A percentile compares a stretch with the other conserved stretches of the same genome.
phyloP scores from a whole-genome alignment of 768 basidiomycete genomes.

The Suillus luteus region DNA sequence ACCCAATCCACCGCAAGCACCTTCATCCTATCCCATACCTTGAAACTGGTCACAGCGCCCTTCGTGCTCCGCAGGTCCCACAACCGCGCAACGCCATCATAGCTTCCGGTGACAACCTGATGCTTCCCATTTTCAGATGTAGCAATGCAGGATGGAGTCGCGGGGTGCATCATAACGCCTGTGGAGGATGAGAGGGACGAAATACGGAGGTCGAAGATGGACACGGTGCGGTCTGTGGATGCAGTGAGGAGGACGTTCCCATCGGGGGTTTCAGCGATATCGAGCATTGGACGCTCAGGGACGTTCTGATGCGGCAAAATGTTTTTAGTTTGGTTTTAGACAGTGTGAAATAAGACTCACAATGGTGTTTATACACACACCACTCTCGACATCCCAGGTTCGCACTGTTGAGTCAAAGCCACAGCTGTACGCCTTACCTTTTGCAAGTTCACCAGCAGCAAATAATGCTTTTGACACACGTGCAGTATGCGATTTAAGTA shows the following conservation, averaged over 20 bases:
- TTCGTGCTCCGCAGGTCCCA: conserved; percentile 80
- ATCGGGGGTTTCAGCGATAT: conserved; percentile 51
- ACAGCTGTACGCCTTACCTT: conserved; percentile 63
- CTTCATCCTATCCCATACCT: conserved; percentile 61
- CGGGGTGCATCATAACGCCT: conserved; percentile 56
- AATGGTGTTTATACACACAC: conserved; percentile 68
- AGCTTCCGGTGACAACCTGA: conserved; percentile 71
- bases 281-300: conserved; percentile 75
- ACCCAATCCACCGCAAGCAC: conserved; percentile 63
- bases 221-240: conserved; percentile 75
- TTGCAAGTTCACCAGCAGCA: conserved; percentile 32
- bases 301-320: conserved; percentile 47
- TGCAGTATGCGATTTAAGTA: conserved; percentile 83
- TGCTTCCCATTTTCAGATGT: conserved; percentile 30
- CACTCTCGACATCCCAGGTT: conserved; percentile 83
- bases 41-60: conserved; percentile 63
- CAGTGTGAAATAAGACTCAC: conserved; percentile 42
- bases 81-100: conserved; percentile 74
- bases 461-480: conserved; percentile 78
- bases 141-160: conserved; percentile 66
- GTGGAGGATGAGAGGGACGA: conserved; percentile 37
- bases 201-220: conserved; percentile 66
- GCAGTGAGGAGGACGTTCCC: conserved; percentile 47
- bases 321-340: background rate
- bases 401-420: conserved; percentile 91